Conservation (phyloP, 108 stramenopile species). For the Cyclostephanos invisitatus region DNA sequence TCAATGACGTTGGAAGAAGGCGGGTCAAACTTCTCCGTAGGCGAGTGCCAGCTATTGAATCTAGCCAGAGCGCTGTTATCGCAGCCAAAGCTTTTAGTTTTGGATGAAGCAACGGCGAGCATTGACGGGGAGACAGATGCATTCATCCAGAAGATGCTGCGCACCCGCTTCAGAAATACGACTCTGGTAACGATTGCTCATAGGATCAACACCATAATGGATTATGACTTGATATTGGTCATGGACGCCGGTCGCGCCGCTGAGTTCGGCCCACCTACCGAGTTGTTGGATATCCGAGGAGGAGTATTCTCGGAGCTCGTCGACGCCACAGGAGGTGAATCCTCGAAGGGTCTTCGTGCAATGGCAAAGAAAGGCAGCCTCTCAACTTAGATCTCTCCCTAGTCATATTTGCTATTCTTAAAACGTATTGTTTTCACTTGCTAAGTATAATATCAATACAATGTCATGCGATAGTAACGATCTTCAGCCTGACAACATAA, state of each 20-base stretch:
- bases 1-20: constrained; percentile 75
- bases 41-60: constrained; percentile 91
- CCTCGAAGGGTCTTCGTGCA: constrained; percentile 56
- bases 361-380: constrained; percentile 22
- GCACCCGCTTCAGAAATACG: constrained; percentile 73
- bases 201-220: constrained; percentile 92
- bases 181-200: constrained; percentile 94
- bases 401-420: too few relatives aligned
- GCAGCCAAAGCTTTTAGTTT: constrained; percentile 69
- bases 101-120: constrained; percentile 79
- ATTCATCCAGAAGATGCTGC: constrained; percentile 86
- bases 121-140: constrained; percentile 79
- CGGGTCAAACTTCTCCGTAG: constrained; percentile 87
- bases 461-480: too few relatives aligned
- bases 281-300: constrained; percentile 57
- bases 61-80: constrained; percentile 84
- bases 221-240: constrained; percentile 90
- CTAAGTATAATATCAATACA: too few relatives aligned
- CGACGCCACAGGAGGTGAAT: constrained; percentile 72
- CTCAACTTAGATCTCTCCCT: too few relatives aligned
- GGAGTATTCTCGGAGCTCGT: constrained; percentile 81
- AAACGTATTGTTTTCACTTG: too few relatives aligned
- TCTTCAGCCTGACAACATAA: constrained; percentile 66
- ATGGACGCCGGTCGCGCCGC: constrained; percentile 85
- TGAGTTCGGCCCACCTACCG: constrained; percentile 84